Conservation (phyloP, 805 yeast genomes). For the Pichia scutulata region DNA sequence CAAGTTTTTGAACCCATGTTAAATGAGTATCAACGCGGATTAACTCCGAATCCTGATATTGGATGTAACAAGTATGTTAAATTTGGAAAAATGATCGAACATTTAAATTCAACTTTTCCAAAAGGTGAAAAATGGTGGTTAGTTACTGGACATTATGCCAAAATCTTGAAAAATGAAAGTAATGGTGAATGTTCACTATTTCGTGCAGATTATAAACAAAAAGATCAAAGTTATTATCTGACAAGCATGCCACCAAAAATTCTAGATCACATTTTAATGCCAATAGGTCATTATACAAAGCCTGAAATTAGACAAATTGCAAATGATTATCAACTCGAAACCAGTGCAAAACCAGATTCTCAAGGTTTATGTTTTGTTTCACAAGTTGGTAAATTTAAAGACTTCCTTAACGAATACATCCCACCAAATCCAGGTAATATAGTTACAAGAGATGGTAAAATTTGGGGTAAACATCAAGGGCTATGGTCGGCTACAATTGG, state of each 20-base stretch:
- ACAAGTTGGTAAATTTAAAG: conserved; percentile 52
- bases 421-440: conserved; percentile 71
- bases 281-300: conserved; percentile 72
- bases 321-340: conserved; percentile 38
- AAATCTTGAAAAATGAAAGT: conserved; percentile 35
- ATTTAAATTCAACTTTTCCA: conserved; percentile 27
- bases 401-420: conserved; percentile 69
- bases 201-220: conserved; percentile 48
- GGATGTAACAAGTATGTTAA: conserved; percentile 80
- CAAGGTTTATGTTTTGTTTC: conserved; percentile 92
- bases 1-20: conserved; percentile 93
- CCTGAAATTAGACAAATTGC: conserved; percentile 72
- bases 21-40: conserved; percentile 56
- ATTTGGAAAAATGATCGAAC: conserved; percentile 69
- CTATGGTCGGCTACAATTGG: conserved; percentile 96
- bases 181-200: conserved; percentile 38
- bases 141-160: conserved; percentile 81
- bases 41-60: conserved; percentile 93
- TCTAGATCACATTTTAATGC: conserved; percentile 53
- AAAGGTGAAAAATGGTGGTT: conserved; percentile 57
- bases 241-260: conserved; percentile 50
- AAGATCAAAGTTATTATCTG: conserved; percentile 89
- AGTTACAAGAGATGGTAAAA: conserved; percentile 62
- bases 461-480: conserved; percentile 81
- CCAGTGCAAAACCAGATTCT: conserved; percentile 82